Percentiles rank a stretch among this genome's conserved stretches.
Evolutionary conservation across 2,329 filamentous ascomycete species (phyloP).

Genomic region (Trichoderma endophyticum): DNA sequence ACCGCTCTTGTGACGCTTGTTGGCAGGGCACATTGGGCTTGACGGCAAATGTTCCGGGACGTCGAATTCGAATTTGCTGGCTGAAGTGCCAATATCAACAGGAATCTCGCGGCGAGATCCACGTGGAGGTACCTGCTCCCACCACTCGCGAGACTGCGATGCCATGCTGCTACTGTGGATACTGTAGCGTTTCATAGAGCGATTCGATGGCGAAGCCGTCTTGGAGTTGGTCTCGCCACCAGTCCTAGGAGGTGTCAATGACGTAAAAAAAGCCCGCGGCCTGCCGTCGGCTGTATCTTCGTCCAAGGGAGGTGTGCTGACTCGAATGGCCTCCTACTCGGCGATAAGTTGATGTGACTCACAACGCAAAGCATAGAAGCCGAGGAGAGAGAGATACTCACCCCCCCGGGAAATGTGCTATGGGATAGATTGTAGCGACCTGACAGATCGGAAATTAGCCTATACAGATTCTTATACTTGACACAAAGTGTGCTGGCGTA

Average conservation of each 20-base stretch:
- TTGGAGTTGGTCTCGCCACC: neutral
- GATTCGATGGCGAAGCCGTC: constrained; percentile 9
- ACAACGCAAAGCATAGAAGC: neutral
- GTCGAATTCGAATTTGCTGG: constrained; percentile 44
- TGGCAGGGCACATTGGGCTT: constrained; percentile 52
- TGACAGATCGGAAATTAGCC: neutral
- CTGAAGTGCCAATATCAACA: constrained; percentile 4
- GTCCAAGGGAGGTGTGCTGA: constrained; percentile 46
- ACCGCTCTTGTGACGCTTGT: constrained; percentile 42
- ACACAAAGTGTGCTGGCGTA: neutral
- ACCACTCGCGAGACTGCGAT: constrained; percentile 35
- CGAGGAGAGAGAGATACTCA: constrained; percentile 22
- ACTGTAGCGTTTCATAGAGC: constrained; percentile 21
- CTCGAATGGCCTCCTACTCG: constrained; percentile 48
- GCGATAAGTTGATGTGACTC: neutral
- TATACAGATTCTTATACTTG: too few species aligned
- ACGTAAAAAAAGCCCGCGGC: constrained; percentile 43
- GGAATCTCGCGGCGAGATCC: constrained; percentile 23
- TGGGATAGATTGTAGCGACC: constrained; percentile 19
- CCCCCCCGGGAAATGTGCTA: constrained; percentile 36
- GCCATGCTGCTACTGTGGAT: constrained; percentile 25
- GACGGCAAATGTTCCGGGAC: constrained; percentile 49
- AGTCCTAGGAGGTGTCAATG: constrained; percentile 33
- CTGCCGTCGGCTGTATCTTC: constrained; percentile 37
- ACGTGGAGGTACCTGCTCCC: constrained; percentile 32